phyloP scores from a whole-genome alignment of 208 protist genomes.

The Acanthamoeba castellanii region DNA sequence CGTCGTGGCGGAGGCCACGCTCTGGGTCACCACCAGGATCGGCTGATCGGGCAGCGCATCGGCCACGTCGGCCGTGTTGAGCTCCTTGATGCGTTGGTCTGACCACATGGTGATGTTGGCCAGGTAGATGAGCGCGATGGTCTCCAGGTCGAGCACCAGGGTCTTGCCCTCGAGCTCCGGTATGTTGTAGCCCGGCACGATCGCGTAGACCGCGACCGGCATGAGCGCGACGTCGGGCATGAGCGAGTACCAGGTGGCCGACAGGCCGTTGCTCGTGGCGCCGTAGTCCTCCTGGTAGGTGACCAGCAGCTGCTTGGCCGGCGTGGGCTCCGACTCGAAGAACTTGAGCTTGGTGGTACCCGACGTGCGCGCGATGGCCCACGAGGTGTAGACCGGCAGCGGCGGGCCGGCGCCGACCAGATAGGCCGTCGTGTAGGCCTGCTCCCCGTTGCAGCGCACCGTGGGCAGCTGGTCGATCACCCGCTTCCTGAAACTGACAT shows the following conservation, averaged over 20 bases:
- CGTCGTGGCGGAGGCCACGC: not conserved
- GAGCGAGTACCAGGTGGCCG: not conserved
- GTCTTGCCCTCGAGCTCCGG: not conserved
- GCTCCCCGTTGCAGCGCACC: not conserved
- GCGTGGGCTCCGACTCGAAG: not conserved
- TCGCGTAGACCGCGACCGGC: not conserved
- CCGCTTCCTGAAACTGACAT: not conserved
- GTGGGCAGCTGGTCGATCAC: not conserved
- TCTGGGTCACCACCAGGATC: not conserved
- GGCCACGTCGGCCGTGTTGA: not conserved
- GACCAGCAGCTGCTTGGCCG: not conserved
- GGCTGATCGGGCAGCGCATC: not conserved
- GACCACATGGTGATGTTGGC: not conserved
- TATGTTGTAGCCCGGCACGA: conserved; percentile 17
- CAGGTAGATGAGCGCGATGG: not conserved
- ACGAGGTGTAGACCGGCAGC: conserved; percentile 21
- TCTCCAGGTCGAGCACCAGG: conserved; percentile 12
- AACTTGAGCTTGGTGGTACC: not conserved
- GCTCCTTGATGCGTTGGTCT: not conserved
- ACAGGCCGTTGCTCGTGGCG: conserved; percentile 18
- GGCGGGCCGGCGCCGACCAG: not conserved
- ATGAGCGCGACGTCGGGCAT: not conserved
- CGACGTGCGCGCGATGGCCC: not conserved
- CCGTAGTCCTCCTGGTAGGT: not conserved
- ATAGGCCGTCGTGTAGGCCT: not conserved